These are phyloP conservation scores for Oldenlandia corymbosa DNA, from an alignment of 257 asterid species.

Conservation along the genomic window DNA sequence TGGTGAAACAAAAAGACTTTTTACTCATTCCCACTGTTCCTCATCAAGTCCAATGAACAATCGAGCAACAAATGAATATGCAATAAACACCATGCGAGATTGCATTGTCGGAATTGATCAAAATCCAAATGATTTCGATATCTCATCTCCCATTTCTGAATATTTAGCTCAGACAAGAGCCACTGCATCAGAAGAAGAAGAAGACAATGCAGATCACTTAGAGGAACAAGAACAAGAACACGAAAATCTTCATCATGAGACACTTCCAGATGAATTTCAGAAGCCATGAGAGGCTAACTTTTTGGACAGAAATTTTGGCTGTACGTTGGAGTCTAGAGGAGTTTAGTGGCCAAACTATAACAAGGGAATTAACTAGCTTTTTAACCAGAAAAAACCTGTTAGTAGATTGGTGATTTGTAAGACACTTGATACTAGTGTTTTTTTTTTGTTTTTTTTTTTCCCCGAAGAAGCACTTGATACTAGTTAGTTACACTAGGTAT, in stretches of 20 bases:
- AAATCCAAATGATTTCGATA: conserved; percentile 14
- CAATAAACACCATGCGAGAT: conserved; percentile 23
- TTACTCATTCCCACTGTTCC: conserved; percentile 58
- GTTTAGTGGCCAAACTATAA: not conserved
- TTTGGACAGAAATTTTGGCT: not conserved
- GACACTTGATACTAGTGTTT: too few species aligned
- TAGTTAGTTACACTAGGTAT: too few species aligned
- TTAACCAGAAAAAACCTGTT: not conserved
- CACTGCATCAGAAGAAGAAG: conserved; percentile 6
- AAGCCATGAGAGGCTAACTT: conserved; percentile 32
- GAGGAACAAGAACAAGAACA: not conserved
- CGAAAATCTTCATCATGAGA: conserved; percentile 24
- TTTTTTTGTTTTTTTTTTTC: too few species aligned
- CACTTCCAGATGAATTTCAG: conserved; percentile 49
- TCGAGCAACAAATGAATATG: conserved; percentile 18
- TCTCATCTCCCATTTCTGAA: conserved; percentile 28
- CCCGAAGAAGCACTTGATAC: too few species aligned
- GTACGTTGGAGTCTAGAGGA: not conserved
- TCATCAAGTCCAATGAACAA: conserved; percentile 41
- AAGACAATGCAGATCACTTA: conserved; percentile 16
- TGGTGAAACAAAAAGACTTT: conserved; percentile 71
- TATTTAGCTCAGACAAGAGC: conserved; percentile 19
- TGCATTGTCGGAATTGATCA: conserved; percentile 21
- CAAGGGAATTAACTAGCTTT: not conserved
- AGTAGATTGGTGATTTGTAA: too few species aligned